Conservation (phyloP, 257 asterid species). For the Nicotiana noctiflora region DNA sequence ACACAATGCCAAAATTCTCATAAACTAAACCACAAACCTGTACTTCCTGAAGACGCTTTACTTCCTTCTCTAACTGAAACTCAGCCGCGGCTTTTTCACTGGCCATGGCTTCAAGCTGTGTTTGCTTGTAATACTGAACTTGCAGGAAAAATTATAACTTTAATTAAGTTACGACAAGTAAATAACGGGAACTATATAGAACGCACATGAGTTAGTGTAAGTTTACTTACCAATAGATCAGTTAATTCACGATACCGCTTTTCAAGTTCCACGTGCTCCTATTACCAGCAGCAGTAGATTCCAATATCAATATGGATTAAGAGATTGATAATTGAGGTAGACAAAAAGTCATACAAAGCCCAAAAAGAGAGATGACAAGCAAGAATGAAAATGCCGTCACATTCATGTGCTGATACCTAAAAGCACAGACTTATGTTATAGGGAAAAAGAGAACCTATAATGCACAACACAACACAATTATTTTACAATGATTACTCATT, state of each 20-base stretch:
- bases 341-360: neutral
- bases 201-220: conserved; percentile 2
- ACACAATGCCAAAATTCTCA: conserved; percentile 11
- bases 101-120: conserved; percentile 96
- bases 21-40: conserved; percentile 44
- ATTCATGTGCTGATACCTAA: neutral
- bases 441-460: neutral
- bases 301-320: neutral
- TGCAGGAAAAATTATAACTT: conserved; percentile 7
- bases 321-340: neutral
- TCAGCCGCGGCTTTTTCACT: conserved; percentile 99
- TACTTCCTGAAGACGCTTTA: conserved; percentile 75
- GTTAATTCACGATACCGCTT: conserved; percentile 98
- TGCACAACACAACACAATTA: neutral
- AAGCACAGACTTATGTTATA: neutral
- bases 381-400: neutral
- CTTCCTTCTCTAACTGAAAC: conserved; percentile 98
- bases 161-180: neutral
- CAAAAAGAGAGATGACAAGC: neutral
- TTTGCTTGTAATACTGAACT: conserved; percentile 92
- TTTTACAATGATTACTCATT: neutral
- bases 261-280: conserved; percentile 99
- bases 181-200: neutral
- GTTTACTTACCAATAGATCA: conserved; percentile 68
- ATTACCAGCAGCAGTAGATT: conserved; percentile 13